phyloP scores from a whole-genome alignment of 306 rosid genomes.

The Macrotyloma uniflorum region DNA sequence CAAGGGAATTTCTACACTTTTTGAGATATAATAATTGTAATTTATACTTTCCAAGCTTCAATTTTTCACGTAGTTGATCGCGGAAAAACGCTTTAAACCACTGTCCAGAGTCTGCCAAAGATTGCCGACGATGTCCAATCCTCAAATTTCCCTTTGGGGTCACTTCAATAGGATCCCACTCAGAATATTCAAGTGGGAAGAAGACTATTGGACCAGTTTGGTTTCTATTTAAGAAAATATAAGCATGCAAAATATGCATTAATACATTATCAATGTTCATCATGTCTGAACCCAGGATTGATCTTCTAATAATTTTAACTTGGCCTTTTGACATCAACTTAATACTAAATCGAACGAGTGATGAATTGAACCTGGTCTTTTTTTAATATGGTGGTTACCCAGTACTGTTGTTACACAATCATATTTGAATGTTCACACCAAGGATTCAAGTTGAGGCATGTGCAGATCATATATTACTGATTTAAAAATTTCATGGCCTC shows the following conservation, averaged over 20 bases:
- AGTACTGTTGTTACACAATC: no score
- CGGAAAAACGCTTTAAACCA: conserved; percentile 1
- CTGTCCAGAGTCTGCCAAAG: background rate
- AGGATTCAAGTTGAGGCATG: background rate
- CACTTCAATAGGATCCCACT: no score
- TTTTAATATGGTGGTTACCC: no score
- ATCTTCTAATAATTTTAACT: no score
- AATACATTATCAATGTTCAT: no score
- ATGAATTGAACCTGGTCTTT: background rate
- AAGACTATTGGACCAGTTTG: background rate
- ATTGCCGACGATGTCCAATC: background rate
- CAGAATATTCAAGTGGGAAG: conserved; percentile 7
- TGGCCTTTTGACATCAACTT: no score
- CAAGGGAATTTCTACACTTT: conserved; percentile 26
- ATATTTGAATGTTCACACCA: background rate
- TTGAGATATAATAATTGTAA: background rate
- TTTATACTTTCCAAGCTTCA: background rate
- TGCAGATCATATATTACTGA: background rate
- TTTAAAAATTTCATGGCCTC: background rate
- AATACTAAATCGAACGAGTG: no score
- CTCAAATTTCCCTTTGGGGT: no score
- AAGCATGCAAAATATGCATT: conserved; percentile 4
- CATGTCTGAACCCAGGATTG: background rate
- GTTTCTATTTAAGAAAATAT: background rate
- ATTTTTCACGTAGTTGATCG: background rate